Evolutionary conservation across 2,329 filamentous ascomycete genomes (phyloP).

Genomic region (Immersiporthe knoxdaviesiana): DNA sequence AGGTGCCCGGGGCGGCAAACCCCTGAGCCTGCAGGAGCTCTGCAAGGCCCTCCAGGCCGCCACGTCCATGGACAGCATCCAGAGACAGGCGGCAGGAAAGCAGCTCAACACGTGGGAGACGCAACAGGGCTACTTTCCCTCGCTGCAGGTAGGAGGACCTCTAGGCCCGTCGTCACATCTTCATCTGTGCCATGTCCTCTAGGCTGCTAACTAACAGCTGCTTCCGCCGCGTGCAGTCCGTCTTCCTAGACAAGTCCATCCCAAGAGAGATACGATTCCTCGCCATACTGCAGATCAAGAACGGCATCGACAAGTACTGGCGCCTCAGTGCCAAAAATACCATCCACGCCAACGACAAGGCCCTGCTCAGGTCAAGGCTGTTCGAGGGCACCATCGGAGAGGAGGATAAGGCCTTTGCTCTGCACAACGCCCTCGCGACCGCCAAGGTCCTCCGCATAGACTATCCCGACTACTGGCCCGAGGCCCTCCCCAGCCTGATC

Average conservation of each 20-base stretch:
- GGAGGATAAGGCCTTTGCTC: conserved; percentile 71
- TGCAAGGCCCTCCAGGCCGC: conserved; percentile 67
- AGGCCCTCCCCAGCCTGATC: conserved; percentile 63
- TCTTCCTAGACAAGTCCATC: conserved; percentile 79
- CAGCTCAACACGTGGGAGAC: conserved; percentile 75
- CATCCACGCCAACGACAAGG: conserved; percentile 75
- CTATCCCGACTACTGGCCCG: conserved; percentile 83
- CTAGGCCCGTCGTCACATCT: neutral
- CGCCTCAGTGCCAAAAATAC: conserved; percentile 65
- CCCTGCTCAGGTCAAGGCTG: conserved; percentile 72
- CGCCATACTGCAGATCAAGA: conserved; percentile 92
- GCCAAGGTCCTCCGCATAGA: conserved; percentile 90
- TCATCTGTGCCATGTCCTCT: too few relatives aligned
- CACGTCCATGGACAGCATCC: conserved; percentile 62
- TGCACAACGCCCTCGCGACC: conserved; percentile 86
- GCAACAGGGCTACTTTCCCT: conserved; percentile 66
- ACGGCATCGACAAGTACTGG: conserved; percentile 96
- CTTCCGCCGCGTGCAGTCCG: conserved; percentile 54
- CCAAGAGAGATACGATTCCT: conserved; percentile 82
- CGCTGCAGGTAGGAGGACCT: conserved; percentile 67
- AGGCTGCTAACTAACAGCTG: conserved; percentile 5
- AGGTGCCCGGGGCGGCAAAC: conserved; percentile 80
- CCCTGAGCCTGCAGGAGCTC: conserved; percentile 65
- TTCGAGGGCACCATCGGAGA: conserved; percentile 80
- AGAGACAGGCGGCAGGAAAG: conserved; percentile 69